Evolutionary conservation across 768 basidiomycete genomes (phyloP).

Genomic region (Boletus rubescentipes): DNA sequence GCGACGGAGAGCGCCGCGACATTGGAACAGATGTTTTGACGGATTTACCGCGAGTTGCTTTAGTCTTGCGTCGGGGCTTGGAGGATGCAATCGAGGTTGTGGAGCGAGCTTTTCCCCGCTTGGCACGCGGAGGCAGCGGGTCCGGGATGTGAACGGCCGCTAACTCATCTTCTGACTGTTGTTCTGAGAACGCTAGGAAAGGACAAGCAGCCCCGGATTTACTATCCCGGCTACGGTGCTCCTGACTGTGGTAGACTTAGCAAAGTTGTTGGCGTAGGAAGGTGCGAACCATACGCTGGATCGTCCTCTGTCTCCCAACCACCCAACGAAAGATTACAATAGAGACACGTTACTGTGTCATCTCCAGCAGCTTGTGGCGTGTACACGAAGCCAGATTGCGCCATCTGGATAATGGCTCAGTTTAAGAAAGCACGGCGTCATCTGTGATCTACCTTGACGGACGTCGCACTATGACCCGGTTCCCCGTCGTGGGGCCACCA

Average conservation of each 20-base stretch:
- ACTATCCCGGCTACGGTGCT: slow-evolving; percentile 67
- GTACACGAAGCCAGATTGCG: slow-evolving; percentile 84
- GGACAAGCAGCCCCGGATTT: slow-evolving; percentile 45
- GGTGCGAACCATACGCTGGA: slow-evolving; percentile 62
- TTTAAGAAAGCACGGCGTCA: neutral
- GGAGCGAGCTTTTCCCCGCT: slow-evolving; percentile 19
- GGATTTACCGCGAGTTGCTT: slow-evolving; percentile 21
- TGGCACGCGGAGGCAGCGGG: slow-evolving; percentile 13
- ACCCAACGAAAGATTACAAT: slow-evolving; percentile 75
- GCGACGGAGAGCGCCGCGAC: slow-evolving; percentile 16
- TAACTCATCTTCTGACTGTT: slow-evolving; percentile 26
- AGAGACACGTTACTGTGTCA: slow-evolving; percentile 83
- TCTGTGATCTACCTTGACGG: slow-evolving; percentile 53
- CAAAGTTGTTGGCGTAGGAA: neutral
- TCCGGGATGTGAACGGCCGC: slow-evolving; percentile 11
- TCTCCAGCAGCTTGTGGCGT: slow-evolving; percentile 66
- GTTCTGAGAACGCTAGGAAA: slow-evolving; percentile 37
- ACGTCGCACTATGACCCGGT: slow-evolving; percentile 65
- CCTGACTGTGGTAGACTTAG: slow-evolving; percentile 47
- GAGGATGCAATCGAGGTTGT: slow-evolving; percentile 21
- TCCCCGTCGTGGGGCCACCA: slow-evolving; percentile 80
- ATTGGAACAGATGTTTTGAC: slow-evolving; percentile 15
- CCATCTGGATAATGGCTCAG: slow-evolving; percentile 50
- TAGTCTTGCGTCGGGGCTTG: slow-evolving; percentile 27
- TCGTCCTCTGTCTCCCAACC: slow-evolving; percentile 90